These are phyloP conservation scores for Hamamelis virginiana DNA, from an alignment of 164 flowering plant genomes.

Conservation along the genomic window DNA sequence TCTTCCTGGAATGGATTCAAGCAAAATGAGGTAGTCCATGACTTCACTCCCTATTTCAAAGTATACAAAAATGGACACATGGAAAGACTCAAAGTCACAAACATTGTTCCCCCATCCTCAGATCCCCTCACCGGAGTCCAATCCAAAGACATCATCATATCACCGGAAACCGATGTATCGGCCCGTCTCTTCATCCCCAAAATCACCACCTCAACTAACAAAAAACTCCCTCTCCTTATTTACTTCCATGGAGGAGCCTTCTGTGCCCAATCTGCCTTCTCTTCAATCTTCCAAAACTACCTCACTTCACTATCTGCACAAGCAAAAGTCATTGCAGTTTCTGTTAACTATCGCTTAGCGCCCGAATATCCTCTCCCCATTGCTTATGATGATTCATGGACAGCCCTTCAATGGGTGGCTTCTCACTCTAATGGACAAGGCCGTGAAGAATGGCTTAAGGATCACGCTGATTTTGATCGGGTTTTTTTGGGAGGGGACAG, in stretches of 20 bases:
- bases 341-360: constrained; percentile 39
- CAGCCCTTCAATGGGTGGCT: constrained; percentile 40
- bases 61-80: constrained; percentile 47
- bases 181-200: constrained; percentile 38
- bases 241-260: constrained; percentile 63
- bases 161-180: constrained; percentile 17
- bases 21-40: background rate
- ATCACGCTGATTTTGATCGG: constrained; percentile 30
- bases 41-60: constrained; percentile 24
- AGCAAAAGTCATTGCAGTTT: constrained; percentile 32
- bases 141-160: constrained; percentile 42
- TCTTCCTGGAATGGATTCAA: too few species aligned
- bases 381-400: constrained; percentile 47
- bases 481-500: constrained; percentile 46
- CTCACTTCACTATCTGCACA: constrained; percentile 17
- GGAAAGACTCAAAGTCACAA: constrained; percentile 24
- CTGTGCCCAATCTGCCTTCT: constrained; percentile 24
- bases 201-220: background rate
- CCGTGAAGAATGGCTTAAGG: constrained; percentile 31
- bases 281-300: constrained; percentile 28
- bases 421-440: constrained; percentile 19
- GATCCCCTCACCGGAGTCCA: constrained; percentile 33
- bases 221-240: constrained; percentile 43
- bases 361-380: constrained; percentile 43
- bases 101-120: constrained; percentile 15